Evolutionary conservation across 2,329 filamentous ascomycete species (phyloP).

Genomic region (Fusarium buharicum): DNA sequence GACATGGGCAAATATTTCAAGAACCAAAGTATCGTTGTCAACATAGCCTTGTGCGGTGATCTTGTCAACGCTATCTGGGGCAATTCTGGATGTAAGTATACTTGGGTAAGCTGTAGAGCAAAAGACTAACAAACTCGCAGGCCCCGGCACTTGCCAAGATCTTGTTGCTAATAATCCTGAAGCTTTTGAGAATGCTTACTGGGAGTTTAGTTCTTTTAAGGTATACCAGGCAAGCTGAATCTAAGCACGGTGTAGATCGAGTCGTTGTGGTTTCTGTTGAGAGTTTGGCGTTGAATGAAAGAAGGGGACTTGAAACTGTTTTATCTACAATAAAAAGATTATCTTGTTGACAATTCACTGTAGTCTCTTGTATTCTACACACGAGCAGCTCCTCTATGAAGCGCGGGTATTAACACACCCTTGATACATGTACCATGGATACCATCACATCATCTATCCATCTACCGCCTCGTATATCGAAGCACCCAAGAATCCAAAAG

Average conservation of each 20-base stretch:
- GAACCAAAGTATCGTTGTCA: conserved; percentile 73
- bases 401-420: conserved; percentile 36
- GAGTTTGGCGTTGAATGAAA: conserved; percentile 43
- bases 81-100: conserved; percentile 56
- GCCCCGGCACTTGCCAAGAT: conserved; percentile 65
- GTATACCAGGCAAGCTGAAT: conserved; percentile 59
- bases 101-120: too few species aligned
- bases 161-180: conserved; percentile 67
- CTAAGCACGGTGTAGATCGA: not conserved
- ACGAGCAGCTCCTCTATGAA: conserved; percentile 32
- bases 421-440: conserved; percentile 32
- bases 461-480: conserved; percentile 9
- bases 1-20: conserved; percentile 68
- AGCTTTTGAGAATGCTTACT: conserved; percentile 69
- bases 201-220: conserved; percentile 71
- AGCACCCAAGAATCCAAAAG: conserved; percentile 42
- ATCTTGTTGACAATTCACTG: conserved; percentile 17
- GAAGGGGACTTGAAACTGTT: conserved; percentile 4
- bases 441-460: conserved; percentile 18
- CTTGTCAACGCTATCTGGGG: conserved; percentile 61
- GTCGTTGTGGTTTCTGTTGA: conserved; percentile 2
- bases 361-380: conserved; percentile 28
- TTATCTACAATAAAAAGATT: conserved; percentile 9
- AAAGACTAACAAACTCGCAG: conserved; percentile 44
- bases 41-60: conserved; percentile 72